Percentiles rank a stretch among this genome's conserved stretches.
Evolutionary conservation across 1,284 basidiomycete species (phyloP).

Genomic region (Puccinia sorghi): DNA sequence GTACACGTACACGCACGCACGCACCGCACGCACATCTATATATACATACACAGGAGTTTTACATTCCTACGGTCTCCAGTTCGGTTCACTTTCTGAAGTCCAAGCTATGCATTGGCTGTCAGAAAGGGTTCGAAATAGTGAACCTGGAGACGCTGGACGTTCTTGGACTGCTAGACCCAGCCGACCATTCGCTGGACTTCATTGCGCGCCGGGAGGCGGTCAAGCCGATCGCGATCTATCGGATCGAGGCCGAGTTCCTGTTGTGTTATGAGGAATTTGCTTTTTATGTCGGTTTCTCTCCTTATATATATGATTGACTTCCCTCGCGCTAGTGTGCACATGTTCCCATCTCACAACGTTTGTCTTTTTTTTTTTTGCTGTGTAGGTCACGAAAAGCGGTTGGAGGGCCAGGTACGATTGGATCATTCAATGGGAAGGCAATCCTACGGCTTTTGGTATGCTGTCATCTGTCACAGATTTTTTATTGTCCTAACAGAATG

Average conservation of each 20-base stretch:
- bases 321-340: neutral
- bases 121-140: constrained; percentile 99
- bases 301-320: neutral
- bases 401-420: constrained; percentile 86
- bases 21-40: no score
- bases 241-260: constrained; percentile 87
- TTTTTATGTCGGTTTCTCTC: constrained; percentile 66
- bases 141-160: constrained; percentile 97
- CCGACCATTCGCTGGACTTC: constrained; percentile 88
- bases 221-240: constrained; percentile 92
- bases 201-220: constrained; percentile 85
- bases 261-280: constrained; percentile 99
- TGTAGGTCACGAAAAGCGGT: constrained; percentile 86
- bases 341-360: neutral
- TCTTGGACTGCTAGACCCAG: constrained; percentile 90
- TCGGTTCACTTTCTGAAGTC: constrained; percentile 98
- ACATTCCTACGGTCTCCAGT: constrained; percentile 94
- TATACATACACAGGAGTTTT: constrained; percentile 75
- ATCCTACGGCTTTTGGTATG: constrained; percentile 88
- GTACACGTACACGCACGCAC: constrained; percentile 4
- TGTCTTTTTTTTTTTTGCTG: neutral
- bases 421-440: constrained; percentile 96
- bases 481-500: constrained; percentile 36
- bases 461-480: constrained; percentile 49
- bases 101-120: constrained; percentile 93